A percentile compares a stretch with the other conserved stretches of the same genome.
Evolutionary conservation across 129 eudicot species (phyloP).

Genomic region (Chrysanthemum seticuspe): DNA sequence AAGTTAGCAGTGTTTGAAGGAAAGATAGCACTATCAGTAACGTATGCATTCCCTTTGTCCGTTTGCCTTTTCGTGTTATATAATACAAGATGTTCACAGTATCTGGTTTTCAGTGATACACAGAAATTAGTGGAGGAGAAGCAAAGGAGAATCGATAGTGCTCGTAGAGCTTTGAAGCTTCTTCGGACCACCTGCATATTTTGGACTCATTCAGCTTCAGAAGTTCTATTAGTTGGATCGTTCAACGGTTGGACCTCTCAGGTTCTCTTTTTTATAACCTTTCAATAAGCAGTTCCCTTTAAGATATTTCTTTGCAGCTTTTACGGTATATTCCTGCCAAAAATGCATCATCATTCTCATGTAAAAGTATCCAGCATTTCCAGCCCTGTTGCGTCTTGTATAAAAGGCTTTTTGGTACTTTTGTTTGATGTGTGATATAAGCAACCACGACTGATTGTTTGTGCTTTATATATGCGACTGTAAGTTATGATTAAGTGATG

Average conservation of each 20-base stretch:
- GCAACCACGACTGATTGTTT: no score
- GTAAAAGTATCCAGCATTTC: no score
- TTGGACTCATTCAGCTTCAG: conserved; percentile 81
- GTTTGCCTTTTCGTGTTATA: not conserved
- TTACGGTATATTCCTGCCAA: no score
- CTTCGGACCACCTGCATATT: conserved; percentile 55
- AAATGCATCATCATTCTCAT: no score
- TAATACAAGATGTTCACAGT: conserved; percentile 3
- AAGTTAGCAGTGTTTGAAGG: conserved; percentile 80
- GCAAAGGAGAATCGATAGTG: conserved; percentile 64
- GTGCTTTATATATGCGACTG: no score
- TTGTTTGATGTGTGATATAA: no score
- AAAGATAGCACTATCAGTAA: conserved; percentile 67
- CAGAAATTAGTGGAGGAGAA: conserved; percentile 65
- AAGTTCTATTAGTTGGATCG: conserved; percentile 77
- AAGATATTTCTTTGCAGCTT: no score
- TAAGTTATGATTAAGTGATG: no score
- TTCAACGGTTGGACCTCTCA: conserved; percentile 90
- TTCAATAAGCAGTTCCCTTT: not conserved
- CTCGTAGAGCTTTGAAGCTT: conserved; percentile 57
- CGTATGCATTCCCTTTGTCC: conserved; percentile 38
- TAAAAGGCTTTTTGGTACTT: no score
- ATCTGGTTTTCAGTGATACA: conserved; percentile 52
- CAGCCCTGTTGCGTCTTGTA: no score
- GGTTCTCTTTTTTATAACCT: conserved; percentile 34